Percentiles rank a stretch among this genome's conserved stretches.
Evolutionary conservation across 257 asterid genomes (phyloP).

Genomic region (Coffea canephora): DNA sequence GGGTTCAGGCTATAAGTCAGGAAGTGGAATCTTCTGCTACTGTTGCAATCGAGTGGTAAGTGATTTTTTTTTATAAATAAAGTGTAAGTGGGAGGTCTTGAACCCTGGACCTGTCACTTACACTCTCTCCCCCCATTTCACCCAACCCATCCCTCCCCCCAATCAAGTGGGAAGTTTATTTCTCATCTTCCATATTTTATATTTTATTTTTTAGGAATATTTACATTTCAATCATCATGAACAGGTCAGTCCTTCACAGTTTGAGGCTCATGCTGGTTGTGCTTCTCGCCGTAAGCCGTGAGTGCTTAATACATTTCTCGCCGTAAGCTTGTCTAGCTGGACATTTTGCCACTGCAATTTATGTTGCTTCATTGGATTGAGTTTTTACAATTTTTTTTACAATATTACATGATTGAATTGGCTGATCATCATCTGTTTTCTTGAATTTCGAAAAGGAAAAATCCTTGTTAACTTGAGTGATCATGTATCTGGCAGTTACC

Average conservation of each 20-base stretch:
- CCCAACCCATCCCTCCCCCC: not conserved
- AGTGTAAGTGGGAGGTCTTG: no score
- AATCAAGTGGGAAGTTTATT: conserved; percentile 50
- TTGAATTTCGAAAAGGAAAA: not conserved
- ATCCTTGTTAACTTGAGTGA: not conserved
- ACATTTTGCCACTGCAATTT: not conserved
- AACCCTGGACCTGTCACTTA: no score
- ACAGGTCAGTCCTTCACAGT: conserved; percentile 92
- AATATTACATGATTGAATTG: not conserved
- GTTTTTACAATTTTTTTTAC: not conserved
- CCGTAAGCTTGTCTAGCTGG: conserved; percentile 35
- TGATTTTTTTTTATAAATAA: no score
- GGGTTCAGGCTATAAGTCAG: conserved; percentile 63
- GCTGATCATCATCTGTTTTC: not conserved
- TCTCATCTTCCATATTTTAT: not conserved
- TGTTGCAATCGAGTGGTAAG: conserved; percentile 71
- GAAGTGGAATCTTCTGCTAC: conserved; percentile 61
- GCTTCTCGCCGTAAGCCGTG: conserved; percentile 93
- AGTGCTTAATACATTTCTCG: conserved; percentile 48
- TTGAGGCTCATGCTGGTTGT: conserved; percentile 95
- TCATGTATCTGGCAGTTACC: conserved; percentile 51
- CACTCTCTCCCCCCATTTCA: no score
- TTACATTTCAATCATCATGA: conserved; percentile 22
- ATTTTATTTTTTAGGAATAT: conserved; percentile 7
- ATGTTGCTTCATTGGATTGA: not conserved